A percentile compares a stretch with the other conserved stretches of the same genome.
These are phyloP conservation scores for Pleurostoma richardsiae DNA, from an alignment of 2,329 filamentous ascomycete species.

Conservation along the genomic window DNA sequence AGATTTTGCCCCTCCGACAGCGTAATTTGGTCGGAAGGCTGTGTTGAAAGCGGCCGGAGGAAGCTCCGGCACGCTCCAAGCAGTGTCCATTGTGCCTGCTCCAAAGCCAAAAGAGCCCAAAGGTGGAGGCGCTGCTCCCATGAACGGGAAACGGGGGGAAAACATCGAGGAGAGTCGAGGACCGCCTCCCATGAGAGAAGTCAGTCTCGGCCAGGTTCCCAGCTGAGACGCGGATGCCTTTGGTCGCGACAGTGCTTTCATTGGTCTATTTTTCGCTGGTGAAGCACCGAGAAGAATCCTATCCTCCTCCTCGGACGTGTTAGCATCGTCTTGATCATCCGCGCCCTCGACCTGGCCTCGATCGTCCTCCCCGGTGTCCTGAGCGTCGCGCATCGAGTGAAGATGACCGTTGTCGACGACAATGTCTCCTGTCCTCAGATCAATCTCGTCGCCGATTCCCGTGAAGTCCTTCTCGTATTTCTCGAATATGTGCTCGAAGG, in stretches of 20 bases:
- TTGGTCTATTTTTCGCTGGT: neutral
- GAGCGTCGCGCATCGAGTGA: constrained; percentile 32
- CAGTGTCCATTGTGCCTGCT: constrained; percentile 22
- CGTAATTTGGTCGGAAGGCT: neutral
- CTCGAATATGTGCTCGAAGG: constrained; percentile 82
- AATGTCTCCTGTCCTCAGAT: constrained; percentile 73
- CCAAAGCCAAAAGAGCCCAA: constrained; percentile 7
- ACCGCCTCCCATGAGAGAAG: constrained; percentile 1
- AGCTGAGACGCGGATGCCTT: neutral
- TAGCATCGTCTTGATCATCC: constrained; percentile 7
- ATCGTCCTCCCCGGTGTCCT: constrained; percentile 6
- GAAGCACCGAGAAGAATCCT: constrained; percentile 12
- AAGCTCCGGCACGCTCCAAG: constrained; percentile 31
- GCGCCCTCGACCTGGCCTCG: constrained; percentile 17
- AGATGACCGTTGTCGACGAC: constrained; percentile 91
- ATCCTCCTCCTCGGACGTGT: constrained; percentile 21
- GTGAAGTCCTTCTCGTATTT: constrained; percentile 84
- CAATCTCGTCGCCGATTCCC: constrained; percentile 82
- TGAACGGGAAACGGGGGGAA: constrained; percentile 8
- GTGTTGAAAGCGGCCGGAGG: constrained; percentile 13
- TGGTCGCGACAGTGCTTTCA: no score
- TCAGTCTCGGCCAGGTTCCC: neutral
- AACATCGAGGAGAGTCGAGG: constrained; percentile 14
- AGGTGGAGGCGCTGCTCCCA: neutral
- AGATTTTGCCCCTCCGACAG: no score